Conservation (phyloP, 768 basidiomycete genomes). For the Pisolithus orientalis region DNA sequence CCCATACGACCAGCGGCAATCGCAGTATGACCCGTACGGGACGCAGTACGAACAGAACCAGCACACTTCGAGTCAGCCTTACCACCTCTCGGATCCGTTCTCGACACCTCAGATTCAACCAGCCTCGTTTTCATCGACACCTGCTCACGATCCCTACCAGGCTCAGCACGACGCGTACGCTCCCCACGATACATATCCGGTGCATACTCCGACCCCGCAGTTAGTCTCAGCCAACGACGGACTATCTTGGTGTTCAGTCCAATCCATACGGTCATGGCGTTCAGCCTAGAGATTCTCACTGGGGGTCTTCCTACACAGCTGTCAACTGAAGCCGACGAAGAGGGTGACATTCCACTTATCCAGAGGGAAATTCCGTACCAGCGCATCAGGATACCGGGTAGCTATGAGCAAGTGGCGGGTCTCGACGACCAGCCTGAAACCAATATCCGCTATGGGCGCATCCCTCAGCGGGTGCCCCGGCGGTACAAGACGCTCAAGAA, state of each 20-base stretch:
- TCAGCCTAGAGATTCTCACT: slow-evolving; percentile 16
- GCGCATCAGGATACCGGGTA: slow-evolving; percentile 40
- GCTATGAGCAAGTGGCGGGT: slow-evolving; percentile 29
- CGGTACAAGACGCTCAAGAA: slow-evolving; percentile 92
- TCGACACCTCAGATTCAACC: slow-evolving; percentile 24
- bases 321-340: slow-evolving; percentile 37
- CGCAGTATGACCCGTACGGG: slow-evolving; percentile 24
- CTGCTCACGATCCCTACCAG: slow-evolving; percentile 21
- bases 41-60: slow-evolving; percentile 23
- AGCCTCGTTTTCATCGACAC: slow-evolving; percentile 8
- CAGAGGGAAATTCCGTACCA: slow-evolving; percentile 32
- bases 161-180: slow-evolving; percentile 17
- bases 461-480: slow-evolving; percentile 85
- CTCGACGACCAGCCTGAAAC: slow-evolving; percentile 33
- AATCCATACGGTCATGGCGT: slow-evolving; percentile 14
- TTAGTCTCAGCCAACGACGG: slow-evolving; percentile 13
- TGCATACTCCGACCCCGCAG: slow-evolving; percentile 17
- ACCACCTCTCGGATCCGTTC: slow-evolving; percentile 36
- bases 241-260: slow-evolving; percentile 13
- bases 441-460: slow-evolving; percentile 82
- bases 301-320: slow-evolving; percentile 33
- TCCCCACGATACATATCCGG: slow-evolving; percentile 18
- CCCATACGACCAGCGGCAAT: slow-evolving; percentile 37
- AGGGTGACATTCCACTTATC: slow-evolving; percentile 68
- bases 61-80: slow-evolving; percentile 26